phyloP scores from a whole-genome alignment of 805 yeast species.

The Sungouiella blattae region DNA sequence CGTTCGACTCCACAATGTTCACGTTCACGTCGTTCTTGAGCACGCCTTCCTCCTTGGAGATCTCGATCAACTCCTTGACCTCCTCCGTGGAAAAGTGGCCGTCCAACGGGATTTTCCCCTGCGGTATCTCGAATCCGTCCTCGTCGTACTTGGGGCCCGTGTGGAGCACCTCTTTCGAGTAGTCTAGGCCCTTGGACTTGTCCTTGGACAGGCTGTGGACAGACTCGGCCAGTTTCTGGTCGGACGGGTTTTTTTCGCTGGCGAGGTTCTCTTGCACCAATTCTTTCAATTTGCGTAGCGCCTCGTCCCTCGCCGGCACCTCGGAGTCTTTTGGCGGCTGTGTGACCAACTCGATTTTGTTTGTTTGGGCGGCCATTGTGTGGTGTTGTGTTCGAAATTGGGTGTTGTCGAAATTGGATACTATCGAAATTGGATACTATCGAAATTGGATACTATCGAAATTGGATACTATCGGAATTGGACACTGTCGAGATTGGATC shows the following conservation, averaged over 20 bases:
- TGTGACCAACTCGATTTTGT: conserved; percentile 25
- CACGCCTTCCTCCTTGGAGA: conserved; percentile 30
- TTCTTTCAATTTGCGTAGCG: conserved; percentile 24
- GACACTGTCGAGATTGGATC: no score
- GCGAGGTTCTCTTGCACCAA: conserved; percentile 21
- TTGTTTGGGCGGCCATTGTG: conserved; percentile 3
- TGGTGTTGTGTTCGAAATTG: no score
- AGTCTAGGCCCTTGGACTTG: neutral
- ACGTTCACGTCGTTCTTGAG: conserved; percentile 24
- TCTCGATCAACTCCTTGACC: conserved; percentile 25
- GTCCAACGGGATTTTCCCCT: conserved; percentile 37
- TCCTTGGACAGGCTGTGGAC: neutral
- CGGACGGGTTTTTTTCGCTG: conserved; percentile 1
- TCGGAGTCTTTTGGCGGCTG: conserved; percentile 17
- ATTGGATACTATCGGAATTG: no score
- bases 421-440: no score
- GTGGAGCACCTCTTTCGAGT: neutral
- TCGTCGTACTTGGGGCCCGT: conserved; percentile 16
- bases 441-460: no score
- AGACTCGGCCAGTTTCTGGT: neutral
- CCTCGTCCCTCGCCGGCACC: conserved; percentile 10
- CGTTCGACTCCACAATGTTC: conserved; percentile 20
- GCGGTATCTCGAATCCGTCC: conserved; percentile 37
- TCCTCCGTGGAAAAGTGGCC: conserved; percentile 39
- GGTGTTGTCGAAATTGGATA: no score